Evolutionary conservation across 352 stramenopile species (phyloP), one percentile per base, ranked within the genome.

Genomic region (Pythium aphanidermatum): DNA sequence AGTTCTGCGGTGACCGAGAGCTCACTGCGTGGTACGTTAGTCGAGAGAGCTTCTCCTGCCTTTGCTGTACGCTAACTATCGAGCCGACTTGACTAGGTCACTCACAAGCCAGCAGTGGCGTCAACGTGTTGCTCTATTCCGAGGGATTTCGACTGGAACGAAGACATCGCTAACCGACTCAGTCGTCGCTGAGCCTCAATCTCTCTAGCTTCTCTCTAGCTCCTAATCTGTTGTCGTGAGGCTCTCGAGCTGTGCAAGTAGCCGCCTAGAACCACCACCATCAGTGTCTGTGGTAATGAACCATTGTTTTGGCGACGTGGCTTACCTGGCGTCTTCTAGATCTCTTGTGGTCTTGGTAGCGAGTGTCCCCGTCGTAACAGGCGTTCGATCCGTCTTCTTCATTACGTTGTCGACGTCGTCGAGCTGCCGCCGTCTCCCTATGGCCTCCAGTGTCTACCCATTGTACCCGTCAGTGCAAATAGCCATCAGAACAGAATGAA

Each of bases 251-350:
- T 46, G 49, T 21, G 12, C 32, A 14, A 57, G 49, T 20, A 57
- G 35, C 10, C 41, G 31, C 40, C 49, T 57, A 30, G 6, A 28
- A 46, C 13, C 27, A 27, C 11, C 16, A 40, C 7, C 3, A 30
- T 19, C 12, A 34, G 33, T 14, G 23, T 21, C 16, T 20, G 13
- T 39, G 7, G 33, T 20, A 42, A 12, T 19, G 20, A 42, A 12
- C 35, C 23, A 46, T 13, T 10, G 10, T 19, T 17, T 6, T 37
- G 42, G 16, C 28, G 28, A 30, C n/a, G 5, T 35, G 24, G n/a
- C 59, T 44, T 69, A 83, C 74, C 63, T 79, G 4, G 70, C 70
- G 11, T 46, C 33, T 10, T 60, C 49, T 16, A 83, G 35, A 25
- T 76, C 61, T 25, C 35, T 63, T 3, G 58, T 60, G 6, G 70